Conservation (phyloP, 805 yeast genomes). For the Candida anglica region DNA sequence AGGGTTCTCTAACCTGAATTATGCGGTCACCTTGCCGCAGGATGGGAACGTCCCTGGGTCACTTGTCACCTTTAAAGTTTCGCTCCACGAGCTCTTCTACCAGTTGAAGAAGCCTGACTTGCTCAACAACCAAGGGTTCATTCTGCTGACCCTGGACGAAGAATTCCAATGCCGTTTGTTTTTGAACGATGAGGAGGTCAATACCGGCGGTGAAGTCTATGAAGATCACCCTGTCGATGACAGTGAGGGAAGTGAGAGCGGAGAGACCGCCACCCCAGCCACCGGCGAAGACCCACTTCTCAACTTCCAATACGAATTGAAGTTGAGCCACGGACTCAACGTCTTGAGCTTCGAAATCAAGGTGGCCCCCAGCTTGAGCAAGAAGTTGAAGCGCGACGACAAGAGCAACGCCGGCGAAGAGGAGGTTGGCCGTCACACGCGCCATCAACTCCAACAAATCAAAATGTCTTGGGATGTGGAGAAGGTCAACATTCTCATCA, state of each 20-base stretch:
- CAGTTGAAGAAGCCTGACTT: conserved; percentile 28
- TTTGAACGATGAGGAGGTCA: conserved; percentile 36
- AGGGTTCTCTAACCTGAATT: conserved; percentile 37
- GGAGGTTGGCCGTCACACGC: conserved; percentile 36
- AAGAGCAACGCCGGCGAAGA: conserved; percentile 21
- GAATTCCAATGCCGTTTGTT: conserved; percentile 38
- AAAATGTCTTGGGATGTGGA: conserved; percentile 46
- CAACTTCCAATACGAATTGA: conserved; percentile 32
- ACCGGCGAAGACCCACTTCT: conserved; percentile 14
- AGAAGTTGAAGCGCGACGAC: conserved; percentile 25
- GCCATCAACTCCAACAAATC: conserved; percentile 43
- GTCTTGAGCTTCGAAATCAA: conserved; percentile 37
- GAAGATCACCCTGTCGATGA: conserved; percentile 16
- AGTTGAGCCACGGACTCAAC: conserved; percentile 38
- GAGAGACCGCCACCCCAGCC: conserved; percentile 16
- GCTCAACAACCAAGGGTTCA: conserved; percentile 26
- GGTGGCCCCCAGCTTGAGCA: conserved; percentile 36
- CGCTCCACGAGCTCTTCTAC: conserved; percentile 30
- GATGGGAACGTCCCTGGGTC: conserved; percentile 36
- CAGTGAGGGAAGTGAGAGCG: no score
- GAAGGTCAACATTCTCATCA: conserved; percentile 29
- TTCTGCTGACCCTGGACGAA: conserved; percentile 32
- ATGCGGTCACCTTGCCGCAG: conserved; percentile 33
- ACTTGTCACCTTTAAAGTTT: conserved; percentile 27
- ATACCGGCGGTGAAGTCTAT: conserved; percentile 25